Evolutionary conservation across 2,329 filamentous ascomycete genomes (phyloP), one percentile per base, ranked within the genome.

Genomic region (Alternaria postmessia): DNA sequence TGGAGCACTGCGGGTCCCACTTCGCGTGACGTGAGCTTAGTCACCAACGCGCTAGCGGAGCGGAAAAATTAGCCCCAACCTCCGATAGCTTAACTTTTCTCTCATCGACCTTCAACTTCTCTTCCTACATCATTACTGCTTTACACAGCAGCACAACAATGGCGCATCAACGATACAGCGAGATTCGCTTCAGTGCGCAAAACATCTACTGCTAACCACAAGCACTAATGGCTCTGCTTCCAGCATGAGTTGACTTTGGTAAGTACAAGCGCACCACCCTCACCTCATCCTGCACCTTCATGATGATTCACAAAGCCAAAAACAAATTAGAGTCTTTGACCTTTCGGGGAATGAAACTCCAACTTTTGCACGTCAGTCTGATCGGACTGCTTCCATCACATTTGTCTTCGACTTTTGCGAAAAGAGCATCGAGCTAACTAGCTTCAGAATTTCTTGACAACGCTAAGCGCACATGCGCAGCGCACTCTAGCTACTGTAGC

Each of bases 271-370:
- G 59, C 47, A 14, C 18, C 24, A 28, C 20, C 30, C 47, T 56
- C 42, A 22, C 43, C 32, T 53, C 47, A 51, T 49, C 52, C 51
- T 54, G 55, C 63, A 56, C 59, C 62, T 70, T 69, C 62, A 73
- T 76, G 78, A 80, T 80, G 78, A 80, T 71, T 76, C 69, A 74
- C 69, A 76, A 75, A 78, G 76, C 76, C 74, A 73, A 73, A 70
- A 75, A 73, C 77, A 80, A 80, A 80, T 77, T 80, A 80, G 78
- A 80, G 78, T 80, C 78, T 80, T 80, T 80, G 78, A 80, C 77
- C 78, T 73, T 67, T 44, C 62, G 71, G 67, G 77, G 77, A 75
- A 79, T 80, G 78, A 80, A 80, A 80, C 75, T 75, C 61, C 61
- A 64, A 74, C 75, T 78, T 78, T 78, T 78, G 77, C 78, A 80